A percentile compares a stretch with the other conserved stretches of the same genome.
Conservation (phyloP, 106 monocot species). For the Dendrobium catenatum region DNA sequence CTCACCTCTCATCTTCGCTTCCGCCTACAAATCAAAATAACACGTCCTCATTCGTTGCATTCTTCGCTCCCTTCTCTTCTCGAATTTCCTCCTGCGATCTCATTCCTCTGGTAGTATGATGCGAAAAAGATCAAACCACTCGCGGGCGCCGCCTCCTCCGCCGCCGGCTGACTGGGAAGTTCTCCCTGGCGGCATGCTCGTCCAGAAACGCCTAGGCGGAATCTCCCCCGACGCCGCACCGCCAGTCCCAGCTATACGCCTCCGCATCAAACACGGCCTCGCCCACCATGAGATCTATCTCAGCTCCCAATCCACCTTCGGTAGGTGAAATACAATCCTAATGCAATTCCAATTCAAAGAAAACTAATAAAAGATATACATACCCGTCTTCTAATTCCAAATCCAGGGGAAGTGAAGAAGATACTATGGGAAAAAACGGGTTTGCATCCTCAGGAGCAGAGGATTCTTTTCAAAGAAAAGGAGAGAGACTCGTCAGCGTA, state of each 20-base stretch:
- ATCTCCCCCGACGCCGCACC: neutral
- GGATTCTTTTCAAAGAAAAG: constrained; percentile 65
- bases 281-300: constrained; percentile 37
- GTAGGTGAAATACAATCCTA: constrained; percentile 3
- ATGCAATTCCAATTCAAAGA: neutral
- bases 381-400: neutral
- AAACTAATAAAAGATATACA: neutral
- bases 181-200: constrained; percentile 6
- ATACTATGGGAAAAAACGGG: constrained; percentile 55
- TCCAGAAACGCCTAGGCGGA: neutral
- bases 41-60: too few species aligned
- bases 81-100: neutral
- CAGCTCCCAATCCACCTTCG: constrained; percentile 36
- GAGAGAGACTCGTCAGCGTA: constrained; percentile 57
- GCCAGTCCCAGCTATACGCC: constrained; percentile 17
- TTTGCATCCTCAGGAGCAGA: constrained; percentile 69
- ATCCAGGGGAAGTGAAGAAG: constrained; percentile 52
- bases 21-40: neutral
- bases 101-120: neutral
- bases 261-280: constrained; percentile 33
- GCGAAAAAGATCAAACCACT: neutral
- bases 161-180: constrained; percentile 3
- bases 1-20: neutral
- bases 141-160: neutral
- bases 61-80: too few species aligned